Conservation (phyloP, 345 rosid genomes). For the Turnera subulata region DNA sequence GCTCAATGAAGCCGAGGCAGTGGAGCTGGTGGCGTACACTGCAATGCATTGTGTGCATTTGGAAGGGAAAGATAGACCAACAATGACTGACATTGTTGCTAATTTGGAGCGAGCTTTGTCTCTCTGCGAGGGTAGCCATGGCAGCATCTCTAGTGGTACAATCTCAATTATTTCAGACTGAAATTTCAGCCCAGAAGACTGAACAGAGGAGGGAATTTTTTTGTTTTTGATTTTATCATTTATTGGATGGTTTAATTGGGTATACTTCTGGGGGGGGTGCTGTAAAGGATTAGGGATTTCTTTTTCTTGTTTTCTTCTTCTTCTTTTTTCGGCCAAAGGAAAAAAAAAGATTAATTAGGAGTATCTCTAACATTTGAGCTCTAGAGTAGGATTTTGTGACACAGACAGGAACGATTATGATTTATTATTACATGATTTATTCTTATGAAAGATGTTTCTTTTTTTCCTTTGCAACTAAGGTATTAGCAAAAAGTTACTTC, state of each 20-base stretch:
- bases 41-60: conserved; percentile 74
- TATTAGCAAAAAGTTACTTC: no score
- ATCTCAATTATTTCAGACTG: conserved; percentile 52
- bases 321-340: no score
- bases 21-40: conserved; percentile 71
- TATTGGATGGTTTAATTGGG: conserved; percentile 5
- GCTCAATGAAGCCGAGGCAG: conserved; percentile 64
- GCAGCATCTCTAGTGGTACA: conserved; percentile 62
- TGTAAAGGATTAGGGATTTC: conserved; percentile 29
- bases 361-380: conserved; percentile 20
- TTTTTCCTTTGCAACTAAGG: no score
- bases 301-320: no score
- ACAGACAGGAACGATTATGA: conserved; percentile 17
- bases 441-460: conserved; percentile 4
- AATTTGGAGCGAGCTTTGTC: conserved; percentile 70
- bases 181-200: conserved; percentile 6
- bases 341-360: neutral
- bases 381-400: conserved; percentile 16
- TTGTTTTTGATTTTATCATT: conserved; percentile 2
- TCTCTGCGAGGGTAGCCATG: conserved; percentile 39
- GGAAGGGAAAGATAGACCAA: conserved; percentile 72
- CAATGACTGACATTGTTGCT: conserved; percentile 52
- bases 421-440: conserved; percentile 21
- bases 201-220: neutral
- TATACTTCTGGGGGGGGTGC: conserved; percentile 11